phyloP scores from a whole-genome alignment of 2,329 filamentous ascomycete species.

The Samsoniella hepiali region DNA sequence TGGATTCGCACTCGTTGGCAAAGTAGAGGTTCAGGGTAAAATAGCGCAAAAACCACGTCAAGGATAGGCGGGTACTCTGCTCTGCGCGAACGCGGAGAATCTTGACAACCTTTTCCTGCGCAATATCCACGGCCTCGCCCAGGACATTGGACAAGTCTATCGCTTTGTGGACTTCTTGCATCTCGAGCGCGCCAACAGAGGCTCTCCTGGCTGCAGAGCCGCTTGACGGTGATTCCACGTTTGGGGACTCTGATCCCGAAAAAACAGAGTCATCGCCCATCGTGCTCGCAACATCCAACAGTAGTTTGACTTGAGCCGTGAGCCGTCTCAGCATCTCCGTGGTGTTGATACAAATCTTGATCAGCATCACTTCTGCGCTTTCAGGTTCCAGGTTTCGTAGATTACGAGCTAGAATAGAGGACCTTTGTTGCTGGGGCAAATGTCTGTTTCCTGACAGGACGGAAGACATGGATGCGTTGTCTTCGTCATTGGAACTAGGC shows the following conservation, averaged over 20 bases:
- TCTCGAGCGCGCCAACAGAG: background rate
- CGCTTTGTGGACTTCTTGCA: background rate
- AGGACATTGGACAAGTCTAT: background rate
- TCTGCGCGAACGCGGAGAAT: slow-evolving; percentile 73
- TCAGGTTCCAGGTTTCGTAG: background rate
- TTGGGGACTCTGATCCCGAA: background rate
- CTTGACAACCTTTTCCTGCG: slow-evolving; percentile 72
- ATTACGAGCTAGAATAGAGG: background rate
- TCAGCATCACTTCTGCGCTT: background rate
- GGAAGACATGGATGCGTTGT: background rate
- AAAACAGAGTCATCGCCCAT: slow-evolving; percentile 35
- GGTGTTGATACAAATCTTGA: slow-evolving; percentile 82
- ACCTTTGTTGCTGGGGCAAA: background rate
- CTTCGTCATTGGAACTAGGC: background rate
- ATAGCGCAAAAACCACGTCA: slow-evolving; percentile 52
- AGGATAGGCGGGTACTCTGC: slow-evolving; percentile 64
- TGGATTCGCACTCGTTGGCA: slow-evolving; percentile 74
- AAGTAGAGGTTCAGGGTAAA: background rate
- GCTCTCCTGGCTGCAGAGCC: background rate
- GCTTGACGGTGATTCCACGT: background rate
- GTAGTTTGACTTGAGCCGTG: slow-evolving; percentile 85
- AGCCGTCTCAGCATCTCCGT: slow-evolving; percentile 82
- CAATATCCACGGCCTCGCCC: slow-evolving; percentile 75
- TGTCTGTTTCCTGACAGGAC: background rate
- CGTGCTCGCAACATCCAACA: slow-evolving; percentile 75